Evolutionary conservation across 345 rosid genomes (phyloP).

Genomic region (Atalantia buxifolia): DNA sequence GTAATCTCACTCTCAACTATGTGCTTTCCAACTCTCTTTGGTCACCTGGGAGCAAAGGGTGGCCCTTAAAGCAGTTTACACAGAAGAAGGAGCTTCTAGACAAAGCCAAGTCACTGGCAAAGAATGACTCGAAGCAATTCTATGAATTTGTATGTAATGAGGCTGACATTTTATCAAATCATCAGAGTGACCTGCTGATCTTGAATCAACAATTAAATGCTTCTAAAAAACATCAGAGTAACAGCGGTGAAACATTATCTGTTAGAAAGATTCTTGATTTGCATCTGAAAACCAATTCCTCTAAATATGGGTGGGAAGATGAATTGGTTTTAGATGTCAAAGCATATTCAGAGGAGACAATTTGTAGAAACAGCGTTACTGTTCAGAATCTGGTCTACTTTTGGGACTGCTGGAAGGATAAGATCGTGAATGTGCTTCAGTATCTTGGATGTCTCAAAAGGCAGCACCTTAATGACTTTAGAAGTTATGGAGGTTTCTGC

Average conservation of each 20-base stretch:
- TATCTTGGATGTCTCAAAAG: too few species aligned
- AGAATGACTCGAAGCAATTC: conserved; percentile 19
- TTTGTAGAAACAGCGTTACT: too few species aligned
- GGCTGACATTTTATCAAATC: conserved; percentile 23
- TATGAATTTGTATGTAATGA: conserved; percentile 26
- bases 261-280: conserved; percentile 38
- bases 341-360: conserved; percentile 12
- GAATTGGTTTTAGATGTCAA: conserved; percentile 18
- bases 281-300: conserved; percentile 16
- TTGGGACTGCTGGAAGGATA: too few species aligned
- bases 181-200: conserved; percentile 13
- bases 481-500: too few species aligned
- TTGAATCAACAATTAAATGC: conserved; percentile 28
- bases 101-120: conserved; percentile 36
- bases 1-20: conserved; percentile 26
- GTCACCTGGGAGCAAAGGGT: conserved; percentile 36
- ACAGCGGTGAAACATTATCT: conserved; percentile 35
- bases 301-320: conserved; percentile 27
- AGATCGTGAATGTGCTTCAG: too few species aligned
- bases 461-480: too few species aligned
- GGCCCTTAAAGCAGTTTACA: conserved; percentile 44
- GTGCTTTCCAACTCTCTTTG: conserved; percentile 38
- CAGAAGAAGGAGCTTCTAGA: conserved; percentile 28
- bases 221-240: conserved; percentile 24
- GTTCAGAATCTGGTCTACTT: too few species aligned